A percentile compares a stretch with the other conserved stretches of the same genome.
Evolutionary conservation across 768 basidiomycete species (phyloP).

Genomic region (Artomyces pyxidatus): DNA sequence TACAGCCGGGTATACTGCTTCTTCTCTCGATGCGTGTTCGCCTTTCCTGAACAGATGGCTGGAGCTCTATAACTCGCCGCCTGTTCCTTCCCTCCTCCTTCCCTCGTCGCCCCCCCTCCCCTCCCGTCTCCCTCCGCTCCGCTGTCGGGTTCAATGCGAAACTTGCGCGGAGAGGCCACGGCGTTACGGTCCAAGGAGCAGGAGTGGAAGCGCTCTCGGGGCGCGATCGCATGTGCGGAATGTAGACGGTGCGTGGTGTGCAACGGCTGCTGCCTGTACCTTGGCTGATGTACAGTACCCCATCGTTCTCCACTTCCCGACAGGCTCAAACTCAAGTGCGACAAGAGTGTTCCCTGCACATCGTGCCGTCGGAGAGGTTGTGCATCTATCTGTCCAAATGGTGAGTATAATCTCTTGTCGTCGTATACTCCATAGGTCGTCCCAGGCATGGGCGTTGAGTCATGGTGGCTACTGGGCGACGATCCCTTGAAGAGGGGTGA

Average conservation of each 20-base stretch:
- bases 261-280: not conserved
- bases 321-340: conserved; percentile 66
- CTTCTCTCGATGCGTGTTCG: too few species aligned
- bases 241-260: conserved; percentile 12
- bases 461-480: too few species aligned
- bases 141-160: too few species aligned
- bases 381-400: conserved; percentile 72
- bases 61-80: too few species aligned
- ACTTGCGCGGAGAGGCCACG: not conserved
- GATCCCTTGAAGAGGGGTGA: too few species aligned
- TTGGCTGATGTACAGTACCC: not conserved
- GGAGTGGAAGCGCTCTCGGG: conserved; percentile 17
- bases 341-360: conserved; percentile 53
- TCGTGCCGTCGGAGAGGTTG: conserved; percentile 66
- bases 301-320: not conserved
- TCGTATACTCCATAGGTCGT: too few species aligned
- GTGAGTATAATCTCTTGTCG: conserved; percentile 14
- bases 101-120: too few species aligned
- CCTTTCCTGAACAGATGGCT: too few species aligned
- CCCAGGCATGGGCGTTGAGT: too few species aligned
- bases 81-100: too few species aligned
- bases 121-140: too few species aligned
- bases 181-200: conserved; percentile 6
- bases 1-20: too few species aligned
- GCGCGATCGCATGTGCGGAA: conserved; percentile 16